phyloP scores from a whole-genome alignment of 1,284 basidiomycete species.

The Pseudozyma flocculosa region DNA sequence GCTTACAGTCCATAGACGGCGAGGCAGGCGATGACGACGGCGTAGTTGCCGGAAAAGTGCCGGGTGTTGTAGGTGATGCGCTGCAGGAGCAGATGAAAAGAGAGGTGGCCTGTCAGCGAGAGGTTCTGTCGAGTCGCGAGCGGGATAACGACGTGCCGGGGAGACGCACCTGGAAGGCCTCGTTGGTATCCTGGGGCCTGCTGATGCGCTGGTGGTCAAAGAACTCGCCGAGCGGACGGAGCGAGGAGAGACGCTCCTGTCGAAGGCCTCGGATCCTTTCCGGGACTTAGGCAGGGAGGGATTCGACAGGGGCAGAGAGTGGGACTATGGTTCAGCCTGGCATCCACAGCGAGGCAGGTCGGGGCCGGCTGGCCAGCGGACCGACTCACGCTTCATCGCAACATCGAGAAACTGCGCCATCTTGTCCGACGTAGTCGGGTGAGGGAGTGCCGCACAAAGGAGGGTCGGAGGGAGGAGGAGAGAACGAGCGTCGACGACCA shows the following conservation, averaged over 20 bases:
- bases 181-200: slow-evolving; percentile 67
- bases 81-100: slow-evolving; percentile 11
- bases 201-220: slow-evolving; percentile 88
- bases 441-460: too few species aligned
- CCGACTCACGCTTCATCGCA: slow-evolving; percentile 38
- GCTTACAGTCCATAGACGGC: slow-evolving; percentile 86
- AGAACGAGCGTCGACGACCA: too few species aligned
- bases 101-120: not conserved
- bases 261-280: slow-evolving; percentile 44
- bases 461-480: too few species aligned
- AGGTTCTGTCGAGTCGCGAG: not conserved
- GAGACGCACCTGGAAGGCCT: slow-evolving; percentile 59
- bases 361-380: not conserved
- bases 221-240: slow-evolving; percentile 68
- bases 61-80: slow-evolving; percentile 88
- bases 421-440: not conserved
- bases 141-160: too few species aligned
- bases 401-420: slow-evolving; percentile 45
- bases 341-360: too few species aligned
- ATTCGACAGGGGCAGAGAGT: not conserved
- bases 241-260: slow-evolving; percentile 79
- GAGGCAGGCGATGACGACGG: slow-evolving; percentile 75
- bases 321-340: not conserved
- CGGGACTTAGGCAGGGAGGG: slow-evolving; percentile 20
- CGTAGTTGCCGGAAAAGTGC: slow-evolving; percentile 69